phyloP scores from a whole-genome alignment of 306 rosid genomes.

The Fragaria ananassa region DNA sequence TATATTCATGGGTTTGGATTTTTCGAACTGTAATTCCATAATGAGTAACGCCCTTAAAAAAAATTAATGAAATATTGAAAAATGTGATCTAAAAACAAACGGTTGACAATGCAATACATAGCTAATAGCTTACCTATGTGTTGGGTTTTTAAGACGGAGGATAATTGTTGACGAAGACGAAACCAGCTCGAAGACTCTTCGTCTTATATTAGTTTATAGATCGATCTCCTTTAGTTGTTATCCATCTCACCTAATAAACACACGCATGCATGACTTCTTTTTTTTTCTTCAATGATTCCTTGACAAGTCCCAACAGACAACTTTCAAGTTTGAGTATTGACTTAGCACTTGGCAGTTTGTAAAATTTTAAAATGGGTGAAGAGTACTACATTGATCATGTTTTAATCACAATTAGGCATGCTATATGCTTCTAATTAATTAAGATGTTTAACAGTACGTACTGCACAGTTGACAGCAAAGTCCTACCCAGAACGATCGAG shows the following conservation, averaged over 20 bases:
- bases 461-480: background rate
- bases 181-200: background rate
- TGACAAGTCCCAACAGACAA: background rate
- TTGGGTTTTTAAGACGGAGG: background rate
- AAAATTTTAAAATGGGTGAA: background rate
- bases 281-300: background rate
- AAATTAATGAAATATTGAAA: no score
- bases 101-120: background rate
- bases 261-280: background rate
- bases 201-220: background rate
- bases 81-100: background rate
- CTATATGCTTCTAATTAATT: background rate
- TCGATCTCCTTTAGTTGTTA: conserved; percentile 8
- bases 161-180: background rate
- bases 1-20: no score
- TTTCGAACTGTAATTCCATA: no score
- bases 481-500: background rate
- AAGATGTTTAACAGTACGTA: background rate
- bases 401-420: background rate
- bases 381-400: background rate
- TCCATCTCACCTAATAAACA: background rate
- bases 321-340: background rate
- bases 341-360: background rate
- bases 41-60: no score
- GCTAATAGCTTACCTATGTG: background rate